phyloP scores from a whole-genome alignment of 176 grass and related monocot species.

The Secale cereale region DNA sequence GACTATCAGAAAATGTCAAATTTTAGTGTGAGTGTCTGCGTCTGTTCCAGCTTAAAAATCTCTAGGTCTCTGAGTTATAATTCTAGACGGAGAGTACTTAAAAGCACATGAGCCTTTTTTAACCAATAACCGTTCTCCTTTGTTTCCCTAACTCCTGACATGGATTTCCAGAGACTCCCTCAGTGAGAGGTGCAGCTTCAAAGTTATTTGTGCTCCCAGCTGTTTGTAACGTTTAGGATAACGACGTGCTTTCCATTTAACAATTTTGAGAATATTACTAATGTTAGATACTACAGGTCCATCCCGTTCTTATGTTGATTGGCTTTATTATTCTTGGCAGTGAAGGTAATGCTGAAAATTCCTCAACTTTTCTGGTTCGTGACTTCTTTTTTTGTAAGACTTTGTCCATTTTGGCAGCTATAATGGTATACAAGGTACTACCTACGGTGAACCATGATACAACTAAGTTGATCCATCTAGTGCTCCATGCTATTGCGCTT shows the following conservation, averaged over 20 bases:
- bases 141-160: background rate
- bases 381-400: background rate
- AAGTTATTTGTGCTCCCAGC: background rate
- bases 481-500: constrained; percentile 66
- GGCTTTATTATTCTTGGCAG: constrained; percentile 81
- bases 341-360: constrained; percentile 51
- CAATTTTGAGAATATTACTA: background rate
- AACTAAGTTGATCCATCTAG: constrained; percentile 66
- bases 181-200: background rate
- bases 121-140: background rate
- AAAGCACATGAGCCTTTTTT: no score
- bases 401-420: constrained; percentile 58
- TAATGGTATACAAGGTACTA: constrained; percentile 67
- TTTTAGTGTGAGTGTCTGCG: background rate
- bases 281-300: constrained; percentile 54
- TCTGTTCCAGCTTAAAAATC: background rate
- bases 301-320: constrained; percentile 95
- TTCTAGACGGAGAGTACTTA: background rate
- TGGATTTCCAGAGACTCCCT: background rate
- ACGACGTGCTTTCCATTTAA: constrained; percentile 2
- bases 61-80: background rate
- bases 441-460: constrained; percentile 54
- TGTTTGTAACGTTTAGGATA: background rate
- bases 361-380: background rate
- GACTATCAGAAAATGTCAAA: no score